These are phyloP conservation scores for Pseudocercospora cruenta DNA, from an alignment of 2,329 filamentous ascomycete species.

Conservation along the genomic window DNA sequence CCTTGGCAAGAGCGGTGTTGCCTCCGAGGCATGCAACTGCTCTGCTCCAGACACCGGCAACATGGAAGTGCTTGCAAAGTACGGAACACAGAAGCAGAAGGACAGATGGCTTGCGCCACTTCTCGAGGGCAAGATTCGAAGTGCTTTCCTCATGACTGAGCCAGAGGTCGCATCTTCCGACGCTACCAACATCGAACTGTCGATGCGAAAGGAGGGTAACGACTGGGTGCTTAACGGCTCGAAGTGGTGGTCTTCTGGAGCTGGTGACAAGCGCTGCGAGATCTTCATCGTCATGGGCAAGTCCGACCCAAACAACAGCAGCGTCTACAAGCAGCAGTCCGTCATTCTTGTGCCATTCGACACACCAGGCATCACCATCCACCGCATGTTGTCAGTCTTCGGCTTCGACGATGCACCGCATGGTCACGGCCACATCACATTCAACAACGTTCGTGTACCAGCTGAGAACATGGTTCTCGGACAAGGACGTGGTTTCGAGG, in stretches of 20 bases:
- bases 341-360: conserved; percentile 85
- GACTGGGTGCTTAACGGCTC: conserved; percentile 91
- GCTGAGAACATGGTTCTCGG: conserved; percentile 83
- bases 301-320: conserved; percentile 72
- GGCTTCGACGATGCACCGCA: conserved; percentile 97
- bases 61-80: conserved; percentile 58
- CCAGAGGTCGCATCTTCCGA: conserved; percentile 55
- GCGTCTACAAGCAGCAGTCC: conserved; percentile 88
- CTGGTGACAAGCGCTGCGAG: conserved; percentile 87
- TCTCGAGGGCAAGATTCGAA: conserved; percentile 53
- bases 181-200: conserved; percentile 60
- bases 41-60: conserved; percentile 55
- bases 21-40: conserved; percentile 84
- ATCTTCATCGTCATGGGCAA: conserved; percentile 98
- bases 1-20: conserved; percentile 80
- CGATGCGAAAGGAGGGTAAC: conserved; percentile 79
- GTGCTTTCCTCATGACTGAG: conserved; percentile 51
- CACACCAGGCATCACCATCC: conserved; percentile 81
- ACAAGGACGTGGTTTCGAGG: conserved; percentile 93
- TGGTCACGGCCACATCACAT: conserved; percentile 90
- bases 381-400: conserved; percentile 92
- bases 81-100: conserved; percentile 55
- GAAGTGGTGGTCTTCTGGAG: conserved; percentile 99
- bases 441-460: conserved; percentile 88
- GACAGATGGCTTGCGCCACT: conserved; percentile 54